Conservation (phyloP, 2,329 filamentous ascomycete species). For the Calonectria henricotiae region DNA sequence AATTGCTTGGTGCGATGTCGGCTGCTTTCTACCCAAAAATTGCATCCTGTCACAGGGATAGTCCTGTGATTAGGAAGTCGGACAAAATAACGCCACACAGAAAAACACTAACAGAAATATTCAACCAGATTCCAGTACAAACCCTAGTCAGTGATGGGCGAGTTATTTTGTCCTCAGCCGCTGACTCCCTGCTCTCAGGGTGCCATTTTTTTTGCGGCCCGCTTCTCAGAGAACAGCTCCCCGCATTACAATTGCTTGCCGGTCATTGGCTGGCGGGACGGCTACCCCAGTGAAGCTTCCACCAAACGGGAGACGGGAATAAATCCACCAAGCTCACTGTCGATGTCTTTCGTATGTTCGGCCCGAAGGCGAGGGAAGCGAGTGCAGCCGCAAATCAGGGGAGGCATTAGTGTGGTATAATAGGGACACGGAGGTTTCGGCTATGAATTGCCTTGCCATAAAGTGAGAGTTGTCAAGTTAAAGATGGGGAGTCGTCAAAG, state of each 20-base stretch:
- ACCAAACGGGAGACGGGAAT: constrained; percentile 32
- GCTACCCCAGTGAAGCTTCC: constrained; percentile 34
- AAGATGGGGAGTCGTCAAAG: not conserved
- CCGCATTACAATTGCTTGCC: constrained; percentile 52
- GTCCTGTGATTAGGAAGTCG: constrained; percentile 56
- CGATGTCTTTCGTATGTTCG: constrained; percentile 3
- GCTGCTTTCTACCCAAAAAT: constrained; percentile 49
- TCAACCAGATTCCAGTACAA: not conserved
- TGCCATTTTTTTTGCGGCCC: constrained; percentile 10
- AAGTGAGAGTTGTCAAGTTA: too few species aligned
- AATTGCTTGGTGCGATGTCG: constrained; percentile 54
- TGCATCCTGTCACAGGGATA: constrained; percentile 38
- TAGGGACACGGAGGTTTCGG: too few species aligned
- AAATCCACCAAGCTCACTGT: constrained; percentile 3
- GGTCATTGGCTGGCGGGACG: constrained; percentile 39
- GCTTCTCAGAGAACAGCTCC: constrained; percentile 37
- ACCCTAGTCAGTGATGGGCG: not conserved
- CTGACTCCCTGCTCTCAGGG: not conserved
- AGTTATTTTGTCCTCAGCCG: not conserved
- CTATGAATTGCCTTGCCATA: not conserved
- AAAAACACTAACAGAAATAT: not conserved
- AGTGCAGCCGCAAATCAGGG: not conserved
- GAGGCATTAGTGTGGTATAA: too few species aligned
- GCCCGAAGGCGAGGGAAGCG: not conserved
- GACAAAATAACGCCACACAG: constrained; percentile 1